A percentile compares a stretch with the other conserved stretches of the same genome.
Evolutionary conservation across 805 yeast species (phyloP).

Genomic region (Ogataea allantospora): DNA sequence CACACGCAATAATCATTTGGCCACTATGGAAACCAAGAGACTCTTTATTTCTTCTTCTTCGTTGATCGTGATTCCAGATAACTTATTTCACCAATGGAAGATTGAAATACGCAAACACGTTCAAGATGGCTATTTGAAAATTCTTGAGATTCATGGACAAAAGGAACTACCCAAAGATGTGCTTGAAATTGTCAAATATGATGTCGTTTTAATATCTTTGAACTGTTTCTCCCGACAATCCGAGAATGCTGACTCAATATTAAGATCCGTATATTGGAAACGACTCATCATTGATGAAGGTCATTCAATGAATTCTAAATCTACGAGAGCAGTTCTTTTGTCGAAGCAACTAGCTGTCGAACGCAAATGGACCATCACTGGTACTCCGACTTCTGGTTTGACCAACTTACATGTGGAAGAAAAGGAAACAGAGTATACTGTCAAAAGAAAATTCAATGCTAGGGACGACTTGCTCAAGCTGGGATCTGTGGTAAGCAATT

Average conservation of each 20-base stretch:
- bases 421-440: conserved; percentile 39
- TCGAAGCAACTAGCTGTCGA: conserved; percentile 53
- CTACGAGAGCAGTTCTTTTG: conserved; percentile 47
- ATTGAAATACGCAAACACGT: conserved; percentile 58
- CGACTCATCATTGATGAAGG: conserved; percentile 75
- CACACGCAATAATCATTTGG: conserved; percentile 18
- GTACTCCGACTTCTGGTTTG: conserved; percentile 73
- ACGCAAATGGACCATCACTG: conserved; percentile 71
- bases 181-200: conserved; percentile 41
- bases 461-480: conserved; percentile 51
- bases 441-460: conserved; percentile 50
- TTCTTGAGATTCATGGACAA: conserved; percentile 30
- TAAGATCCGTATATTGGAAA: conserved; percentile 58
- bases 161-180: conserved; percentile 32
- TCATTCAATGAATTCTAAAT: conserved; percentile 56
- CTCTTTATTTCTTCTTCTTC: conserved; percentile 51
- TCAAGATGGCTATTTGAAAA: conserved; percentile 35
- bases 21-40: conserved; percentile 23
- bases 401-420: conserved; percentile 51
- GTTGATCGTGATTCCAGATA: conserved; percentile 63
- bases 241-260: conserved; percentile 33
- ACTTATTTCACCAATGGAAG: conserved; percentile 64
- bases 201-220: conserved; percentile 50
- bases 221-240: conserved; percentile 45
- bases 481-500: conserved; percentile 52